Conservation (phyloP, 2,329 filamentous ascomycete genomes). For the Pseudohalonectria lignicola region DNA sequence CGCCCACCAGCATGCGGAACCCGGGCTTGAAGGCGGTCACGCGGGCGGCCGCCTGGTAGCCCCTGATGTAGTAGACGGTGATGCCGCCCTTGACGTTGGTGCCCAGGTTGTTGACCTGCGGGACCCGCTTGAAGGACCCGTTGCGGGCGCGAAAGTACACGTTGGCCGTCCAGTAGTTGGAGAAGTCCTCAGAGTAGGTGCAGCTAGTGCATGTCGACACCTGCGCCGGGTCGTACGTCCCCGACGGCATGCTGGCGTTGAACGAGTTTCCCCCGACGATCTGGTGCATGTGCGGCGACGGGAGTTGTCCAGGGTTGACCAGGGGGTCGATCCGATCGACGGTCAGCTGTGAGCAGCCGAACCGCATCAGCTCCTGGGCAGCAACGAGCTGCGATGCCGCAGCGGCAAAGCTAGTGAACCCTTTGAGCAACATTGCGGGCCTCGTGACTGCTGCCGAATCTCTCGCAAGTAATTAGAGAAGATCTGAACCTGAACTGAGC, state of each 20-base stretch:
- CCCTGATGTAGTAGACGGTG: constrained; percentile 9
- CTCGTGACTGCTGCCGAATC: no score
- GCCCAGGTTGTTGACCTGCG: constrained; percentile 8
- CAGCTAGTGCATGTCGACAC: constrained; percentile 9
- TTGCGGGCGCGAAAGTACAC: constrained; percentile 9
- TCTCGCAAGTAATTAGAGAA: no score
- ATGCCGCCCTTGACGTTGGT: constrained; percentile 8
- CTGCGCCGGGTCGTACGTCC: constrained; percentile 4
- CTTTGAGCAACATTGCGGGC: no score
- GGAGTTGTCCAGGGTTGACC: constrained; percentile 7
- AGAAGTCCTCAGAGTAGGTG: constrained; percentile 17
- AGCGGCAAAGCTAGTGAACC: no score
- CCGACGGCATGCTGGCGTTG: constrained; percentile 13
- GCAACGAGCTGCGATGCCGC: no score
- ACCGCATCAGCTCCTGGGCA: constrained; percentile 23
- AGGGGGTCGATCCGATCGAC: constrained; percentile 16
- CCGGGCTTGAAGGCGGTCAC: constrained; percentile 9
- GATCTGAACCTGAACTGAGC: no score
- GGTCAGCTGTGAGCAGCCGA: constrained; percentile 22
- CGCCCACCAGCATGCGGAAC: constrained; percentile 14
- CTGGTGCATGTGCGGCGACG: constrained; percentile 10
- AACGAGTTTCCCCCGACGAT: constrained; percentile 15
- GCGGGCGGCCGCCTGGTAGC: constrained; percentile 6
- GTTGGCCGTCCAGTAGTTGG: constrained; percentile 19
- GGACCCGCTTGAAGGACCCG: constrained; percentile 8